Evolutionary conservation across 495 filamentous ascomycete genomes (phyloP).

Genomic region (Aspergillus diversus): DNA sequence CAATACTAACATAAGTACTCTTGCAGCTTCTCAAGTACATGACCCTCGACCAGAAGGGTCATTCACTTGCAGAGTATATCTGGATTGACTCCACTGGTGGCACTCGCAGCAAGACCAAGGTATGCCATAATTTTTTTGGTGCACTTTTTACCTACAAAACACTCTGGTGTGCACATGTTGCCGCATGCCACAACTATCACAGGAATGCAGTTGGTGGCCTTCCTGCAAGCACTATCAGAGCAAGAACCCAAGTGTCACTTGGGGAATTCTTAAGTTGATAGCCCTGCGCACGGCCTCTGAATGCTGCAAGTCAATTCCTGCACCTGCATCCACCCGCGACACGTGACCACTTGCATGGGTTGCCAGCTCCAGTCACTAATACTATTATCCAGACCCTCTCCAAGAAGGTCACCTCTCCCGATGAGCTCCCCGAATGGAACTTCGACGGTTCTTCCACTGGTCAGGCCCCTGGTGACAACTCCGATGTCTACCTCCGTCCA

Average conservation of each 20-base stretch:
- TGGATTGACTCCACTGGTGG: constrained; percentile 88
- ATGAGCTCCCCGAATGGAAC: constrained; percentile 97
- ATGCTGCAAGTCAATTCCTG: constrained; percentile 23
- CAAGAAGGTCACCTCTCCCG: constrained; percentile 62
- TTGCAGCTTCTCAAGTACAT: constrained; percentile 89
- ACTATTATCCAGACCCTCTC: constrained; percentile 68
- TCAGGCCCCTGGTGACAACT: constrained; percentile 95
- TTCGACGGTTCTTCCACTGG: constrained; percentile 96
- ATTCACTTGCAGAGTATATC: constrained; percentile 90
- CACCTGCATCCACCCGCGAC: constrained; percentile 38
- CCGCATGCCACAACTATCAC: neutral
- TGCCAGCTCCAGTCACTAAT: too few relatives aligned
- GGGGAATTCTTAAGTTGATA: neutral
- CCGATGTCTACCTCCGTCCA: constrained; percentile 96
- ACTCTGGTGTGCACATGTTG: neutral
- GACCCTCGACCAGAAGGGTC: constrained; percentile 84
- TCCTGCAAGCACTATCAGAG: neutral
- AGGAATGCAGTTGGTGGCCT: neutral
- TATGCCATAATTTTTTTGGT: constrained; percentile 49
- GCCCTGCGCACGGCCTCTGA: constrained; percentile 34
- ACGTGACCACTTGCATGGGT: constrained; percentile 31
- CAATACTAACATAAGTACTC: constrained; percentile 45
- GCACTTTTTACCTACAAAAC: neutral
- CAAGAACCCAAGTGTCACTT: neutral
- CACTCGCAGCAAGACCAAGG: constrained; percentile 88